Percentiles rank a stretch among this genome's conserved stretches.
Conservation (phyloP, 768 basidiomycete genomes). For the Pulveroboletus ravenelii region DNA sequence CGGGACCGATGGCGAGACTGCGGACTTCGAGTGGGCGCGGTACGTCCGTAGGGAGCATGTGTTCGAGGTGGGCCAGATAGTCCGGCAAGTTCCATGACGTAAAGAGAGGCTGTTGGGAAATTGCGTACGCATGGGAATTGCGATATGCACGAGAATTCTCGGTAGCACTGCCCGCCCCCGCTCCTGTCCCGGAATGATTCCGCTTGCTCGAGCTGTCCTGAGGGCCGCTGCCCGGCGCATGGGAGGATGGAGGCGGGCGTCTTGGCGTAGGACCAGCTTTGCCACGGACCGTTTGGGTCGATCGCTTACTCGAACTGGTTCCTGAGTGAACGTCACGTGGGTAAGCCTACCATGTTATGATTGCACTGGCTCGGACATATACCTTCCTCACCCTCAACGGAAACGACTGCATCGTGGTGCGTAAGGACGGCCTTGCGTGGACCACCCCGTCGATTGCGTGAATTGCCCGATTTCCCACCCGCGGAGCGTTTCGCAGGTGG, state of each 20-base stretch:
- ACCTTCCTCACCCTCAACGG: constrained; percentile 64
- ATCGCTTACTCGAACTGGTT: constrained; percentile 31
- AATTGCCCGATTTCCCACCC: constrained; percentile 23
- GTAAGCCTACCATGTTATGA: constrained; percentile 18
- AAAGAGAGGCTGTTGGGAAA: constrained; percentile 72
- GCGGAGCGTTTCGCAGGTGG: constrained; percentile 31
- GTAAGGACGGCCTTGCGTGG: constrained; percentile 23
- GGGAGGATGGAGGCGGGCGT: constrained; percentile 29
- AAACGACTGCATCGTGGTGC: constrained; percentile 20
- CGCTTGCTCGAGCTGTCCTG: constrained; percentile 50
- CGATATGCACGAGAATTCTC: constrained; percentile 65
- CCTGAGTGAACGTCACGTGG: constrained; percentile 39
- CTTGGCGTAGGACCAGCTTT: constrained; percentile 26
- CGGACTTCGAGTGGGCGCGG: constrained; percentile 75
- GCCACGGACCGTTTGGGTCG: constrained; percentile 40
- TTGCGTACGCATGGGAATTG: constrained; percentile 74
- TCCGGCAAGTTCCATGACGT: constrained; percentile 92
- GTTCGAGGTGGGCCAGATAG: constrained; percentile 82
- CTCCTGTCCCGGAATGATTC: constrained; percentile 38
- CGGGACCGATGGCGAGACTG: constrained; percentile 38
- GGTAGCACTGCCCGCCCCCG: constrained; percentile 34
- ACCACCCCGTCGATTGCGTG: constrained; percentile 31
- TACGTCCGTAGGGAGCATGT: constrained; percentile 71
- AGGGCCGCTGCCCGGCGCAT: constrained; percentile 27
- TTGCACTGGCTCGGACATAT: constrained; percentile 22